Evolutionary conservation across 148 eudicot genomes (phyloP), one percentile per base, ranked within the genome.

Genomic region (Polygonum aviculare): DNA sequence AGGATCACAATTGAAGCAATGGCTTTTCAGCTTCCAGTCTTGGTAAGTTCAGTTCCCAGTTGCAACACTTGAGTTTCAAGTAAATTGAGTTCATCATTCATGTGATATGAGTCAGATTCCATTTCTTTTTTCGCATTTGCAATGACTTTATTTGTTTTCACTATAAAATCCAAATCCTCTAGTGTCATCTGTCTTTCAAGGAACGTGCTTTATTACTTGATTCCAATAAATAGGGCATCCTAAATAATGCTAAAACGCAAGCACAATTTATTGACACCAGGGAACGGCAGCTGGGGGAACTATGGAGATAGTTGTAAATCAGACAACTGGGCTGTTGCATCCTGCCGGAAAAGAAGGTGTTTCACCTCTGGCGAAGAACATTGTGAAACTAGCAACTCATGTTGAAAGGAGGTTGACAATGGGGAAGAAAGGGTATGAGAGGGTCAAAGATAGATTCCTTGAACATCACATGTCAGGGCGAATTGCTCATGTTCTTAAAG

Each of bases 211-310:
- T 33, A 26, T 26, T 26, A 26, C 31, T 0, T 26, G 31, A 26
- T 26, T 26, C 31, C 38, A 26, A 33, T 63, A 11, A 67, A 36
- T 14, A 67, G 39, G 51, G 31, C 39, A 49, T 77, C 14, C 19
- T 9, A 38, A 31, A 52, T 76, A 26, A 19, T 51, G 31, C 31
- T 55, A 12, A 26, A 31, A 7, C 41, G 35, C 45, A 75, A 41
- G 63, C 15, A 19, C 69, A 40, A 22, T 14, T 57, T 51, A 26
- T 35, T 73, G 54, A 40, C 54, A 75, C 22, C 87, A 95, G 99
- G 99, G 99, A 65, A 95, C 99, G 45, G 91, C 97, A 60, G 99
- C 99, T 48, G 99, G 99, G 77, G 99, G 99, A 50, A 95, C 99
- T 4, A 87, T 82, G 74, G 99, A 95, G 80, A 95, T 95, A 72